phyloP scores from a whole-genome alignment of 352 stramenopile species.

The Phytophthora cactorum region DNA sequence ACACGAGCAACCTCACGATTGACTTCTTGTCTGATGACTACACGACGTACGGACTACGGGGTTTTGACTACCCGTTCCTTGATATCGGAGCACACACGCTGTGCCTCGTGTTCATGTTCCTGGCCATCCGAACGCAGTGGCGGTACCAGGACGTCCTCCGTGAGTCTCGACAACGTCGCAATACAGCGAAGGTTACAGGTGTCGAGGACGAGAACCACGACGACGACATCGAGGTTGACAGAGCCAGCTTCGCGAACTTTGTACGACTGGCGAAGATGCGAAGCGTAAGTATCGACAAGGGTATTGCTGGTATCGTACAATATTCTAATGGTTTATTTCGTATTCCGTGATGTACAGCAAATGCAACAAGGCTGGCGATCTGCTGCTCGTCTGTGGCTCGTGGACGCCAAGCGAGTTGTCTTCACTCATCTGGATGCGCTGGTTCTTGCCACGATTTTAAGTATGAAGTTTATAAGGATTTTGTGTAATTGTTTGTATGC shows the following conservation, averaged over 20 bases:
- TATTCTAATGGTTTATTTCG: constrained; percentile 8
- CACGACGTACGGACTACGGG: constrained; percentile 61
- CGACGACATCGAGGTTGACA: constrained; percentile 19
- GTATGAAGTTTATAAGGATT: constrained; percentile 27
- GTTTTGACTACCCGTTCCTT: constrained; percentile 79
- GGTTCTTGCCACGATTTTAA: constrained; percentile 83
- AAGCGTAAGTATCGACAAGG: constrained; percentile 32
- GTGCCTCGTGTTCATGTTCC: constrained; percentile 78
- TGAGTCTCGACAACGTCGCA: constrained; percentile 42
- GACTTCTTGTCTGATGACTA: constrained; percentile 56
- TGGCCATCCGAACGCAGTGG: constrained; percentile 81
- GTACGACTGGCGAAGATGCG: constrained; percentile 53
- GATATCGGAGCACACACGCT: constrained; percentile 80
- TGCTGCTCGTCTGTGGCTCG: constrained; percentile 63
- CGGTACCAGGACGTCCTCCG: constrained; percentile 72
- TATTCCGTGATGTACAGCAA: constrained; percentile 36
- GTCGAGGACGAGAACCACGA: constrained; percentile 15
- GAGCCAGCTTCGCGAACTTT: constrained; percentile 46
- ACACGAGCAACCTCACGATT: constrained; percentile 71
- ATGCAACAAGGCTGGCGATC: constrained; percentile 59
- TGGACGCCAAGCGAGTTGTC: constrained; percentile 76
- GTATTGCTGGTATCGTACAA: not conserved
- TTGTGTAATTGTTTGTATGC: not conserved
- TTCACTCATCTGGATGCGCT: constrained; percentile 81
- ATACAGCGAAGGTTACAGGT: constrained; percentile 23